Evolutionary conservation across 2,329 filamentous ascomycete genomes (phyloP).

Genomic region (Botrytis aclada): DNA sequence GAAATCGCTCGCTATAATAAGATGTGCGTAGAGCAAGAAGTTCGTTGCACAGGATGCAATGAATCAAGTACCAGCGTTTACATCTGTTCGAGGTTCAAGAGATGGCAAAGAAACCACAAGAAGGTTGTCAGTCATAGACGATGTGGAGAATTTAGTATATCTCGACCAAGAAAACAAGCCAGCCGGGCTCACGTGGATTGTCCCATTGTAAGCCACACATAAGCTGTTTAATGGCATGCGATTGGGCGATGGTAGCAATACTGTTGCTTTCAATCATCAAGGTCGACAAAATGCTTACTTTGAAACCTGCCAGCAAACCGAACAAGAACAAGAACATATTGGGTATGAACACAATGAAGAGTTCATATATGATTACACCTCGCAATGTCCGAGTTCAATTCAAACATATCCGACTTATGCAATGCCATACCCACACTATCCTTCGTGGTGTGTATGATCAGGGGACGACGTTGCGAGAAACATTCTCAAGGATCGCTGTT

Average conservation of each 20-base stretch:
- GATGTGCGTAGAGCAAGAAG: conserved; percentile 18
- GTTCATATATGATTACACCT: conserved; percentile 10
- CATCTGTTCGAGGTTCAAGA: conserved; percentile 17
- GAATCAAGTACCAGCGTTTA: conserved; percentile 16
- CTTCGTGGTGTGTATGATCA: conserved; percentile 15
- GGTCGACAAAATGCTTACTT: neutral
- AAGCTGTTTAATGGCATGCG: neutral
- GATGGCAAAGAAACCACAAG: conserved; percentile 17
- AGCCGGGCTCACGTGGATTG: conserved; percentile 16
- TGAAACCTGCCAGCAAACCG: neutral
- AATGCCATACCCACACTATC: neutral
- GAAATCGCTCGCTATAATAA: neutral
- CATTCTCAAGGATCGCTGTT: neutral
- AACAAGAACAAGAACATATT: conserved; percentile 5
- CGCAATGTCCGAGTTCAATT: neutral
- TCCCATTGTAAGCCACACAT: conserved; percentile 9
- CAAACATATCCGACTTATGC: neutral
- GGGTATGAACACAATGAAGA: neutral
- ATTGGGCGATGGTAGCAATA: neutral
- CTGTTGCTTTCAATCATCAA: neutral
- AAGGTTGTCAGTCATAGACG: conserved; percentile 15
- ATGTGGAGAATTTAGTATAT: conserved; percentile 14
- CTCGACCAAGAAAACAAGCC: conserved; percentile 5
- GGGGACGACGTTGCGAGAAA: neutral
- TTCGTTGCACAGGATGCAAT: conserved; percentile 18